Conservation (phyloP, 2,329 filamentous ascomycete species). For the Taxawa tesnikishii region DNA sequence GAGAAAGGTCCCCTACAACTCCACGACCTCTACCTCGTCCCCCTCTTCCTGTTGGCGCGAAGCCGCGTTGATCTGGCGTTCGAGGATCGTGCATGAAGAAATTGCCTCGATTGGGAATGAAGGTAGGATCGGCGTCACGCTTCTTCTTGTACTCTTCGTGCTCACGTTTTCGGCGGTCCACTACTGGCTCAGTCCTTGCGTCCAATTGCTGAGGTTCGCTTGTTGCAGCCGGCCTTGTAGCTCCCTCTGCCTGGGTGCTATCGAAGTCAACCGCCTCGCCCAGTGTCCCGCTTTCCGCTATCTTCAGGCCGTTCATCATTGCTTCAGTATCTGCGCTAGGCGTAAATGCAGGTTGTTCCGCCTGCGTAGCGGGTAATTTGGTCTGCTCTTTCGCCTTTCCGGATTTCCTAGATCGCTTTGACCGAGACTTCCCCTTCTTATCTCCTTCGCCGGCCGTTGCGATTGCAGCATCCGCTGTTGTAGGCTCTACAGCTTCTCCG, state of each 20-base stretch:
- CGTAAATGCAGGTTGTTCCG: constrained; percentile 21
- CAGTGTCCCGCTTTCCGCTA: not conserved
- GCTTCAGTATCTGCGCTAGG: constrained; percentile 44
- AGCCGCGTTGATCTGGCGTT: constrained; percentile 65
- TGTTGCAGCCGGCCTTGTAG: constrained; percentile 10
- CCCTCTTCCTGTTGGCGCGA: constrained; percentile 58
- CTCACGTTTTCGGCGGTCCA: constrained; percentile 66
- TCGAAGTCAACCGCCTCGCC: constrained; percentile 38
- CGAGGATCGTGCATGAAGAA: constrained; percentile 96
- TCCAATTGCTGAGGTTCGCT: constrained; percentile 14
- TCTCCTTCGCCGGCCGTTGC: constrained; percentile 3
- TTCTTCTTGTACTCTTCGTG: constrained; percentile 86
- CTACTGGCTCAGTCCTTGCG: constrained; percentile 39
- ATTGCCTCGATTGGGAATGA: constrained; percentile 84
- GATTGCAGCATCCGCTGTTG: not conserved
- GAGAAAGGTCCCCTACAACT: constrained; percentile 41
- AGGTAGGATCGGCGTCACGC: constrained; percentile 78
- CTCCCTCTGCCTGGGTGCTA: constrained; percentile 17
- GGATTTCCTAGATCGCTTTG: not conserved
- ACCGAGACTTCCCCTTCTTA: constrained; percentile 5
- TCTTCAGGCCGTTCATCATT: constrained; percentile 46
- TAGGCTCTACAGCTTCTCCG: constrained; percentile 25
- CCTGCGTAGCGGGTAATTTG: constrained; percentile 12
- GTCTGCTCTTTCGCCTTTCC: constrained; percentile 14
- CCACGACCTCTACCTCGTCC: constrained; percentile 50